Evolutionary conservation across 495 filamentous ascomycete species (phyloP).

Genomic region (Neurospora sp.): DNA sequence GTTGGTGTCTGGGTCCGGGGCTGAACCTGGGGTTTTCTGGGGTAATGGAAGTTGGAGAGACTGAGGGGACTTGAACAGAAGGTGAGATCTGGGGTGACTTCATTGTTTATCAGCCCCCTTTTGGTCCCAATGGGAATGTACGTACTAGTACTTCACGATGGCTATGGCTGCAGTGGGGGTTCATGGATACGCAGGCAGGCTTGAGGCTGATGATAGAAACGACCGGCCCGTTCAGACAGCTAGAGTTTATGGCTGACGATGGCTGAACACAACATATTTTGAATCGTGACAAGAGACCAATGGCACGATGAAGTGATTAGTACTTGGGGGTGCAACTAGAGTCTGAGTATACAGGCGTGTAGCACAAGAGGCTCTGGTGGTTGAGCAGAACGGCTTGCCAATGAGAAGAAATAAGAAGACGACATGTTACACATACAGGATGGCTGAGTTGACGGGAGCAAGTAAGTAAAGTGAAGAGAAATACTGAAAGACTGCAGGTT

Average conservation of each 20-base stretch:
- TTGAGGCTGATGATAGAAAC: no score
- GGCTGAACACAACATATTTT: background rate
- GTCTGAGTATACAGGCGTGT: background rate
- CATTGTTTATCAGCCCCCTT: background rate
- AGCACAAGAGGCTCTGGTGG: background rate
- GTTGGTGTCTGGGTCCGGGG: background rate
- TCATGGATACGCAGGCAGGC: no score
- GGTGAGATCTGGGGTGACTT: no score
- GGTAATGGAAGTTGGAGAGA: background rate
- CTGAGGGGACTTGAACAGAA: no score
- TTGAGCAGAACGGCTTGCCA: background rate
- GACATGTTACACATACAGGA: background rate
- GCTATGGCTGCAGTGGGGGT: background rate
- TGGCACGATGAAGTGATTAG: no score
- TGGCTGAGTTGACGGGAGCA: background rate
- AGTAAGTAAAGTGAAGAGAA: no score
- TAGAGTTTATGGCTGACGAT: no score
- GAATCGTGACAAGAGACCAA: background rate
- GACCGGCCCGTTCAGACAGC: no score
- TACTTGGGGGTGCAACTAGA: no score
- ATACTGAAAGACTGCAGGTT: no score
- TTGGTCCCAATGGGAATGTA: background rate
- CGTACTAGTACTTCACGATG: background rate
- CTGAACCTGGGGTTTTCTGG: background rate
- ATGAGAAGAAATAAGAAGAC: background rate